phyloP scores from a whole-genome alignment of 768 basidiomycete genomes.

The Hygrocybe punicea region DNA sequence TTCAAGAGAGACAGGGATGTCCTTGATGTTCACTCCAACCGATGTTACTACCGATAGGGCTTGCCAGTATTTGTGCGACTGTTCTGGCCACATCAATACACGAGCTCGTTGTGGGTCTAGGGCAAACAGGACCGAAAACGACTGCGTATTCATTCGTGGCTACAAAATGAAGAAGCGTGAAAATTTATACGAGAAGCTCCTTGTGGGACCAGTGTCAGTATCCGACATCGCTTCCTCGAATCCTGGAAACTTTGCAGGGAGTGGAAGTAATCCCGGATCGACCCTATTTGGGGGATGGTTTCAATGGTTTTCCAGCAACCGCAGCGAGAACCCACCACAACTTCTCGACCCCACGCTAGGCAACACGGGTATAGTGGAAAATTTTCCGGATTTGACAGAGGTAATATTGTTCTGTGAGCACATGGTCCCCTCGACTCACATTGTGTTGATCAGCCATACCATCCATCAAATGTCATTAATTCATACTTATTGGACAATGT shows the following conservation, averaged over 20 bases:
- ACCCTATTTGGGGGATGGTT: no score
- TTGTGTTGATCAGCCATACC: slow-evolving; percentile 9
- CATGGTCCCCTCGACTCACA: background rate
- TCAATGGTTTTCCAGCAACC: background rate
- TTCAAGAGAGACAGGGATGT: background rate
- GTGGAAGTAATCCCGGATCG: no score
- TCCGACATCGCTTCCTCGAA: background rate
- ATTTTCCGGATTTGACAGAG: background rate
- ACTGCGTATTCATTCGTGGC: slow-evolving; percentile 11
- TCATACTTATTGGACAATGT: slow-evolving; percentile 11
- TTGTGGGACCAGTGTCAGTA: background rate
- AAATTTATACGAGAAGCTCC: background rate
- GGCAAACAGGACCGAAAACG: slow-evolving; percentile 4
- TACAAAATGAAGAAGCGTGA: background rate
- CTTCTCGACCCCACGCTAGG: no score
- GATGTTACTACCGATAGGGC: no score
- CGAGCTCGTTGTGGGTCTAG: slow-evolving; percentile 13
- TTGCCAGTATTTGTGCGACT: background rate
- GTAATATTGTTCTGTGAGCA: background rate
- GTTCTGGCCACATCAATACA: background rate
- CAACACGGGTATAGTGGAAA: no score
- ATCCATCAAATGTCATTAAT: slow-evolving; percentile 17
- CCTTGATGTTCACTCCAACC: background rate
- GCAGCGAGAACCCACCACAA: background rate
- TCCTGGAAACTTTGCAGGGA: no score